Evolutionary conservation across 1,139 yeast genomes (phyloP), one percentile per base, ranked within the genome.

Genomic region (Spathaspora sp.): DNA sequence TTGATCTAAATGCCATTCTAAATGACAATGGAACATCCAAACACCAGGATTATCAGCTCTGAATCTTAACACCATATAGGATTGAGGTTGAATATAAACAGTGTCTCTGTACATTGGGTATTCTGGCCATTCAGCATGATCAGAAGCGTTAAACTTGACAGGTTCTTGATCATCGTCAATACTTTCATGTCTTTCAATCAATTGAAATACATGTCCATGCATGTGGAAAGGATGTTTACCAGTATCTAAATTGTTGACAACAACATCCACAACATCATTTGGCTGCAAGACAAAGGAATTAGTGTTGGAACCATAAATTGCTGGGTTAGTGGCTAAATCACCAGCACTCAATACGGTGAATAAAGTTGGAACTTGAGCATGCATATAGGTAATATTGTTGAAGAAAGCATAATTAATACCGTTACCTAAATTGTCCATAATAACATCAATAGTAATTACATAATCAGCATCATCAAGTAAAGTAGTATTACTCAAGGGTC

Each of bases 151-250:
- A 51, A 74, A 80, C n/a, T 78, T 70, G 18, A 75, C 74, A 39
- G 86, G 87, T 31, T 65, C 65, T 38, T 73, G 77, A 40, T 18
- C 31, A 43, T 72, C 80, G 36, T 70, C 72, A 42, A 73, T 65
- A 24, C 71, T 78, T 15, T 65, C 73, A 8, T 86, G 82, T 62
- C 89, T 78, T 43, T 76, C 80, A 45, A 88, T 61, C 8, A 87
- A 74, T 74, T 89, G 95, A 76, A 89, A 87, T 50, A 74, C 76
- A 65, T 88, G 95, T 31, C 97, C 97, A 57, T 89, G 97, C 56
- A 89, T 70, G 63, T 89, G 97, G 84, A 90, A 88, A n/a, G 97
- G 96, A 66, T 89, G 96, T 51, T 81, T 80, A 68, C 95, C 95
- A 45, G 90, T 88, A 64, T 89, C 96, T 50, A 70, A 64, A 51